phyloP scores from a whole-genome alignment of 192 early-diverging fungal species.

The Coemansia sp. region DNA sequence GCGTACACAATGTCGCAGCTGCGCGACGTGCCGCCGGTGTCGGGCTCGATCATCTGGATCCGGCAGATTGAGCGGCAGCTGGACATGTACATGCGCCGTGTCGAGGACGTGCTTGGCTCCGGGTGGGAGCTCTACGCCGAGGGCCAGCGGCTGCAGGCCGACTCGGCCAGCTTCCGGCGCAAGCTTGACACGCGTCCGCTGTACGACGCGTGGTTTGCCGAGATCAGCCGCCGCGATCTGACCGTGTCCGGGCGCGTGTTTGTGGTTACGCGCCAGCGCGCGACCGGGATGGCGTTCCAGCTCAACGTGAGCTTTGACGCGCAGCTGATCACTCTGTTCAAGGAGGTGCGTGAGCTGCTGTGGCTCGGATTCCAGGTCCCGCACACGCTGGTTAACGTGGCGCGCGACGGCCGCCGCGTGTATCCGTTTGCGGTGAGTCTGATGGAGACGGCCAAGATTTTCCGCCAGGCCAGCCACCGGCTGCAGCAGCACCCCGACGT shows the following conservation, averaged over 20 bases:
- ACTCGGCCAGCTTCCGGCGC: slow-evolving; percentile 84
- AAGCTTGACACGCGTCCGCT: slow-evolving; percentile 90
- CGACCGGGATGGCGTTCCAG: slow-evolving; percentile 65
- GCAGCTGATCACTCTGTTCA: slow-evolving; percentile 94
- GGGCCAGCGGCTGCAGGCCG: slow-evolving; percentile 86
- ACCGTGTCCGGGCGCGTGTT: slow-evolving; percentile 87
- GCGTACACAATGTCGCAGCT: slow-evolving; percentile 84
- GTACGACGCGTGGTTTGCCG: slow-evolving; percentile 87
- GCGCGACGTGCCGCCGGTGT: slow-evolving; percentile 89
- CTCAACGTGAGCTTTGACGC: slow-evolving; percentile 92
- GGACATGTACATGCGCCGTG: slow-evolving; percentile 89
- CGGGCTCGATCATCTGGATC: slow-evolving; percentile 95
- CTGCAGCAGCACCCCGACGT: slow-evolving; percentile 74
- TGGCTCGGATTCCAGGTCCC: slow-evolving; percentile 95
- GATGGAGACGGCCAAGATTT: slow-evolving; percentile 93
- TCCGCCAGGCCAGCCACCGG: slow-evolving; percentile 76
- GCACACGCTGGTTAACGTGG: slow-evolving; percentile 80
- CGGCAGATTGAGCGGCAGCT: slow-evolving; percentile 97
- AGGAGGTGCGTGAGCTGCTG: slow-evolving; percentile 96
- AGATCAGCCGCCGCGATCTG: slow-evolving; percentile 78
- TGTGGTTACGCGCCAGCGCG: slow-evolving; percentile 76
- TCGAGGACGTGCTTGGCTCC: slow-evolving; percentile 96
- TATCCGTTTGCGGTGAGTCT: slow-evolving; percentile 98
- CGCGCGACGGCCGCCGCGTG: slow-evolving; percentile 93
- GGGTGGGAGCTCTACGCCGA: slow-evolving; percentile 97